Evolutionary conservation across 208 protist genomes (phyloP).

Genomic region (Porcisia hertigi): DNA sequence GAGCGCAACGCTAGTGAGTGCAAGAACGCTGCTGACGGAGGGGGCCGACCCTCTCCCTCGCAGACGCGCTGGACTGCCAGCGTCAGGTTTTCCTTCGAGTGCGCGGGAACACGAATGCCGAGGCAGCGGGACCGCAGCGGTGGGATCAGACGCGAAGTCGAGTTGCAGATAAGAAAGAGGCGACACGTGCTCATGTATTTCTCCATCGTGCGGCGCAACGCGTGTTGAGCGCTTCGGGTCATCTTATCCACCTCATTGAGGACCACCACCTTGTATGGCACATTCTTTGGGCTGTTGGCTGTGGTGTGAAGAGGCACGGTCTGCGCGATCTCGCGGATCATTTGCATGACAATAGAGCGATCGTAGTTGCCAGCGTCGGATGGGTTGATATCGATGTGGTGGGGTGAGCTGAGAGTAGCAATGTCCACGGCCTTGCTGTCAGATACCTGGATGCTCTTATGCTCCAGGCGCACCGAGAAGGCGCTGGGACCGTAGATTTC

Average conservation of each 20-base stretch:
- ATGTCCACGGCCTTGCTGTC: constrained; percentile 97
- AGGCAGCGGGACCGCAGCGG: constrained; percentile 98
- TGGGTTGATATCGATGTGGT: constrained; percentile 99
- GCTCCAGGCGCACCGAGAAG: constrained; percentile 88
- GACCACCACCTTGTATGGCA: constrained; percentile 95
- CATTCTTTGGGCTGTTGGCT: constrained; percentile 20
- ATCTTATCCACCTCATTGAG: constrained; percentile 98
- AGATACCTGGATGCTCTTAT: constrained; percentile 88
- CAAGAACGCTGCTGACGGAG: constrained; percentile 70
- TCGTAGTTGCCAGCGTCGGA: constrained; percentile 98
- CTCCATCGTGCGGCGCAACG: constrained; percentile 99
- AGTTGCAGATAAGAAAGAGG: constrained; percentile 96
- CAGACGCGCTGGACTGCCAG: constrained; percentile 66
- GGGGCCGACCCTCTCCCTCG: constrained; percentile 59
- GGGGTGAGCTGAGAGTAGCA: constrained; percentile 93
- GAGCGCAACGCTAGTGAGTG: constrained; percentile 63
- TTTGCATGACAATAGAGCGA: constrained; percentile 96
- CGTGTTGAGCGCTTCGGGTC: constrained; percentile 97
- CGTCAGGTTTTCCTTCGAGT: constrained; percentile 91
- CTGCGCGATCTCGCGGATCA: constrained; percentile 99
- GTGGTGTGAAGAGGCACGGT: constrained; percentile 81
- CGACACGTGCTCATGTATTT: constrained; percentile 98
- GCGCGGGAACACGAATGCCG: constrained; percentile 95
- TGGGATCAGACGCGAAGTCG: constrained; percentile 94
- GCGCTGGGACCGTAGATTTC: constrained; percentile 94